phyloP scores from a whole-genome alignment of 768 basidiomycete genomes.

The Lactarius trivialis region DNA sequence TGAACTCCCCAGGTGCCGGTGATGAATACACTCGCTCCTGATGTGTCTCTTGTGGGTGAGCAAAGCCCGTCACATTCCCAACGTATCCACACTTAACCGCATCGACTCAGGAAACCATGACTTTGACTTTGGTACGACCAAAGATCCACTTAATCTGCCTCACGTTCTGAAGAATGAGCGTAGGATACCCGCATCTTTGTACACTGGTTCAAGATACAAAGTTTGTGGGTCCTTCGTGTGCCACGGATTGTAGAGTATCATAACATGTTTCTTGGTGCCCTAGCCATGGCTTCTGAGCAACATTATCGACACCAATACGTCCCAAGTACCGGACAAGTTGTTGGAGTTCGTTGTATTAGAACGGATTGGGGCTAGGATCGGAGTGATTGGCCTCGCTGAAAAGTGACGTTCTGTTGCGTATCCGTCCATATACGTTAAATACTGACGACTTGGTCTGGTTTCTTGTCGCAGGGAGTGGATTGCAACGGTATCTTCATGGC shows the following conservation, averaged over 20 bases:
- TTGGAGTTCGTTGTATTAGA: constrained; percentile 62
- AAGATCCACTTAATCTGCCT: neutral
- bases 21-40: constrained; percentile 73
- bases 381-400: constrained; percentile 84
- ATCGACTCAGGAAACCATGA: constrained; percentile 73
- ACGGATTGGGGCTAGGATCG: constrained; percentile 61
- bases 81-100: constrained; percentile 1
- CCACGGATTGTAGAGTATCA: neutral
- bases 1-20: constrained; percentile 61
- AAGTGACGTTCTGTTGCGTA: constrained; percentile 41
- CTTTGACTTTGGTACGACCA: constrained; percentile 69
- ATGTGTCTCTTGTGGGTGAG: constrained; percentile 75
- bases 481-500: constrained; percentile 81
- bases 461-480: constrained; percentile 70
- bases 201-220: constrained; percentile 64
- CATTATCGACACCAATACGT: constrained; percentile 65
- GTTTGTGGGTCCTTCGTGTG: constrained; percentile 48
- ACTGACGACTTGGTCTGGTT: neutral
- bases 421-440: neutral
- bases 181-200: constrained; percentile 58
- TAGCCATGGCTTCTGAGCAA: constrained; percentile 91
- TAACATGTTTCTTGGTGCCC: neutral
- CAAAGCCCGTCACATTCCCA: neutral
- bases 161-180: neutral
- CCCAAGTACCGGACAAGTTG: constrained; percentile 52